phyloP scores from a whole-genome alignment of 1,139 yeast genomes.

The Yamadazyma blattariae region DNA sequence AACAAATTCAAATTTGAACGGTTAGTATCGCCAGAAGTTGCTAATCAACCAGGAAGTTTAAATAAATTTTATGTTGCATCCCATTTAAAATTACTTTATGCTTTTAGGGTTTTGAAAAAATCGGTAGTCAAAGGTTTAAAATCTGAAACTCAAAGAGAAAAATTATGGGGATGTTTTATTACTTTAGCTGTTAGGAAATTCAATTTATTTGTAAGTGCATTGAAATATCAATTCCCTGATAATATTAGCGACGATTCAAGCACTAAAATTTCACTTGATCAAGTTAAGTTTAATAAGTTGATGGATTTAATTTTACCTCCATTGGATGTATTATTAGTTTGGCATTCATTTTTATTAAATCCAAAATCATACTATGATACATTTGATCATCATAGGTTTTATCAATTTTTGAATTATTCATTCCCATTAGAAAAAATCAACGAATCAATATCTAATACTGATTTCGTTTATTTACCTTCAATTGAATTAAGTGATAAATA shows the following conservation, averaged over 20 bases:
- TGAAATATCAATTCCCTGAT: slow-evolving; percentile 1
- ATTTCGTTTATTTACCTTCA: slow-evolving; percentile 2
- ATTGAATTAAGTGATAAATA: background rate
- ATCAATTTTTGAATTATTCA: slow-evolving; percentile 20
- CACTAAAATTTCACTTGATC: background rate
- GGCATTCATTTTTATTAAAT: slow-evolving; percentile 28
- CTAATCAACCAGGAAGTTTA: background rate
- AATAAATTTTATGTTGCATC: slow-evolving; percentile 2
- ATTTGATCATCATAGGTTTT: slow-evolving; percentile 25
- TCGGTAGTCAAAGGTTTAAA: background rate
- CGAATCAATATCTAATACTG: slow-evolving; percentile 15
- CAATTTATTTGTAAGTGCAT: slow-evolving; percentile 17
- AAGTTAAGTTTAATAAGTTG: slow-evolving; percentile 15
- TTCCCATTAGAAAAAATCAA: slow-evolving; percentile 25
- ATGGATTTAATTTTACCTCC: slow-evolving; percentile 2
- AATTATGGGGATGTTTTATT: slow-evolving; percentile 27
- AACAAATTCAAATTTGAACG: too few relatives aligned
- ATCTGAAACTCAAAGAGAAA: slow-evolving; percentile 7
- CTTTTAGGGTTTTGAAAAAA: slow-evolving; percentile 1
- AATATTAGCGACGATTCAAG: too few relatives aligned
- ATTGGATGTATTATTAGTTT: slow-evolving; percentile 36
- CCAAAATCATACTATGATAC: slow-evolving; percentile 25
- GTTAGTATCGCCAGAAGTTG: background rate
- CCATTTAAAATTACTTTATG: slow-evolving; percentile 1
- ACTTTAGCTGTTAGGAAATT: slow-evolving; percentile 30